A percentile compares a stretch with the other conserved stretches of the same genome.
Evolutionary conservation across 768 basidiomycete genomes (phyloP).

Genomic region (Cystobasidium ongulense): DNA sequence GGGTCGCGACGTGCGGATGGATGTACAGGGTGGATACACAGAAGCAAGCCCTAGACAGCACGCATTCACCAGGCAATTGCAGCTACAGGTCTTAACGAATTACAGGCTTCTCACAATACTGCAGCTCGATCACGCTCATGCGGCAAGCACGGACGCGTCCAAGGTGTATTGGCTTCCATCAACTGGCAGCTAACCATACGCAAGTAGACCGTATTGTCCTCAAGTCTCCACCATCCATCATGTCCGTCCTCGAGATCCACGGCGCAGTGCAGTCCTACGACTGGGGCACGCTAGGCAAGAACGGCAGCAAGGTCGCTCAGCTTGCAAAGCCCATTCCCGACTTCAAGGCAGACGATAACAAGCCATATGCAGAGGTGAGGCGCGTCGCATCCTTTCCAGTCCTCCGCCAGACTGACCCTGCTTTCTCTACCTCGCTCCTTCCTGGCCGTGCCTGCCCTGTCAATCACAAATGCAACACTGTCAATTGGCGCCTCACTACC

Average conservation of each 20-base stretch:
- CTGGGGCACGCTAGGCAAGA: constrained; percentile 79
- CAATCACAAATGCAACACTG: neutral
- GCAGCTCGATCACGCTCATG: no score
- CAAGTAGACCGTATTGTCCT: no score
- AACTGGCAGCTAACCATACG: neutral
- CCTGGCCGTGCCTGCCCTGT: neutral
- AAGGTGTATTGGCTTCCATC: no score
- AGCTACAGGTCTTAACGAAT: no score
- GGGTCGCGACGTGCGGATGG: no score
- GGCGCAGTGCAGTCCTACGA: constrained; percentile 85
- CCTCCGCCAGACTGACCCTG: neutral
- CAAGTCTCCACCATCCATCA: constrained; percentile 15
- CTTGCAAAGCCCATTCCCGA: constrained; percentile 60
- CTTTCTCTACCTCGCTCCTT: neutral
- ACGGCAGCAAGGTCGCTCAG: constrained; percentile 76
- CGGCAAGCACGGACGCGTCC: no score
- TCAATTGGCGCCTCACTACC: neutral
- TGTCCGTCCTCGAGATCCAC: constrained; percentile 60
- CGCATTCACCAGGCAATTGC: no score
- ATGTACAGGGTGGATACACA: no score
- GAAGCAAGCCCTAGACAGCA: no score
- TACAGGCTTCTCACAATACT: no score
- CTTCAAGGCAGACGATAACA: constrained; percentile 60
- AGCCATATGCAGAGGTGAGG: constrained; percentile 86
- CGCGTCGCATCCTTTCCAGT: neutral